Evolutionary conservation across 371 early-diverging fungal genomes (phyloP).

Genomic region (Amoeboaphelidium occidentale): DNA sequence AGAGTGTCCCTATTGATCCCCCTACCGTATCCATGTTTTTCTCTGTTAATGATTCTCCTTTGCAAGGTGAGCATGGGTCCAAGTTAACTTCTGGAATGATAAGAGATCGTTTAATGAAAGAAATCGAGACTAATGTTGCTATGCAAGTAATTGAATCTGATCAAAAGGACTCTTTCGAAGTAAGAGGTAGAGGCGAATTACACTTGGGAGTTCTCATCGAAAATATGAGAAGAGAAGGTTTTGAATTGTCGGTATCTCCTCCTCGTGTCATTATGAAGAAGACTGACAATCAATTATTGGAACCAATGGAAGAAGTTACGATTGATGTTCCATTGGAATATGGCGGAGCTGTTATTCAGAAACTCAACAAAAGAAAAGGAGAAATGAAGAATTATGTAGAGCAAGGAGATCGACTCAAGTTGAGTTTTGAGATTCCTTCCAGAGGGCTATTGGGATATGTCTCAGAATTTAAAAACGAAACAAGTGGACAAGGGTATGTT

Average conservation of each 20-base stretch:
- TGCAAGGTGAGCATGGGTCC: conserved; percentile 45
- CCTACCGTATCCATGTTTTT: conserved; percentile 57
- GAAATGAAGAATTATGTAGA: conserved; percentile 39
- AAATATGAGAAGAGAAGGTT: conserved; percentile 63
- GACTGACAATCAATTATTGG: conserved; percentile 18
- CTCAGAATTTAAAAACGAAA: conserved; percentile 57
- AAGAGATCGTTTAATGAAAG: conserved; percentile 35
- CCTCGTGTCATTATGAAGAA: conserved; percentile 41
- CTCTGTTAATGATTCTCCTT: conserved; percentile 50
- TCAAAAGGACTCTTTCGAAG: conserved; percentile 39
- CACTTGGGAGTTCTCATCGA: conserved; percentile 56
- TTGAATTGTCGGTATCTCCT: conserved; percentile 47
- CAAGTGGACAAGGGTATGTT: conserved; percentile 19
- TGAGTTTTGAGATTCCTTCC: conserved; percentile 45
- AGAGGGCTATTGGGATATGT: conserved; percentile 46
- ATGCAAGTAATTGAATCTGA: conserved; percentile 25
- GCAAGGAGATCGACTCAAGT: conserved; percentile 30
- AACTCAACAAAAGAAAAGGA: conserved; percentile 43
- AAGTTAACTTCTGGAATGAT: conserved; percentile 42
- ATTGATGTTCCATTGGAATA: conserved; percentile 36
- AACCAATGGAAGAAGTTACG: conserved; percentile 53
- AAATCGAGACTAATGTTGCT: conserved; percentile 51
- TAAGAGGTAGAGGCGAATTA: conserved; percentile 53
- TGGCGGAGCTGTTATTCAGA: conserved; percentile 44
- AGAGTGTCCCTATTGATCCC: conserved; percentile 41